A percentile compares a stretch with the other conserved stretches of the same genome.
These are phyloP conservation scores for Leersia perrieri DNA, from an alignment of 176 grass and related monocot genomes.

Conservation along the genomic window DNA sequence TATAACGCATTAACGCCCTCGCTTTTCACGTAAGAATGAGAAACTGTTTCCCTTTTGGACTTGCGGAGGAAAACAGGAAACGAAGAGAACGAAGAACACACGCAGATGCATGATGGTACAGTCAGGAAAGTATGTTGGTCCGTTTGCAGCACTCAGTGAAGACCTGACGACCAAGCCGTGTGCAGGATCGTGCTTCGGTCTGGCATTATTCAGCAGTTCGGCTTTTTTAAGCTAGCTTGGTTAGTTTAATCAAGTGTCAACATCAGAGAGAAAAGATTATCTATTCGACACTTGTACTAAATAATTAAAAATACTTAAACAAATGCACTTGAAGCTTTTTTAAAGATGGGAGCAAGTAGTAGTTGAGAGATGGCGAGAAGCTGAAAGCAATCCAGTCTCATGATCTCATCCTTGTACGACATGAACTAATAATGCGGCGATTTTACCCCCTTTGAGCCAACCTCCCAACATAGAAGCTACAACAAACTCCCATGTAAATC, in stretches of 20 bases:
- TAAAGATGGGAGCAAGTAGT: neutral
- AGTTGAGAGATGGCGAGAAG: neutral
- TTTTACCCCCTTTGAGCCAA: neutral
- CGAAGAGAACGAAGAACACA: neutral
- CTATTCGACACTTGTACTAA: neutral
- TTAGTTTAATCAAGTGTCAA: slow-evolving; percentile 13
- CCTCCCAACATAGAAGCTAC: neutral
- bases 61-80: neutral
- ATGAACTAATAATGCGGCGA: neutral
- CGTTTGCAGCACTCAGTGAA: neutral
- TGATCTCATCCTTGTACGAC: neutral
- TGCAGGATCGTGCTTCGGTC: slow-evolving; percentile 22
- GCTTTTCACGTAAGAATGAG: neutral
- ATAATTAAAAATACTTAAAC: neutral
- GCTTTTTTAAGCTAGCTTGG: neutral
- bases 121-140: slow-evolving; percentile 24
- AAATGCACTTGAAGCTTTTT: neutral
- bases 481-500: neutral
- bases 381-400: neutral
- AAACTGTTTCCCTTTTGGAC: slow-evolving; percentile 24
- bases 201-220: neutral
- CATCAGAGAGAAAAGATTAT: neutral
- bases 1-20: neutral
- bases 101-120: neutral
- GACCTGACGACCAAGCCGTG: slow-evolving; percentile 7